Conservation (phyloP, 1,284 basidiomycete genomes). For the Sporisorium scitamineum region DNA sequence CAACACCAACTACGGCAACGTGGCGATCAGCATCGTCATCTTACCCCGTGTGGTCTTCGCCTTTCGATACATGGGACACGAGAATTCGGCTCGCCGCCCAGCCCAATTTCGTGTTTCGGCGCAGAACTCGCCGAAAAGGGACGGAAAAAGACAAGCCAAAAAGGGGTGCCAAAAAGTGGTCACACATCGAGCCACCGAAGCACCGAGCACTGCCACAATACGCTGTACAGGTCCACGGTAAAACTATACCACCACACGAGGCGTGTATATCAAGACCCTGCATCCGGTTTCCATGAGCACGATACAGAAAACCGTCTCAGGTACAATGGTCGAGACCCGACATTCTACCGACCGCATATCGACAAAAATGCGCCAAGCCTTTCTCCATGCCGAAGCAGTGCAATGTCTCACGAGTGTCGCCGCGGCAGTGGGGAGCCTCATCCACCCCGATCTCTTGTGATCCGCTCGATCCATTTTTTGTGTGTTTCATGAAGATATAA, state of each 20-base stretch:
- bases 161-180: background rate
- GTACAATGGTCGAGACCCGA: background rate
- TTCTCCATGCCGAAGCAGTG: constrained; percentile 11
- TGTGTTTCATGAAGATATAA: too few relatives aligned
- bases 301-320: too few relatives aligned
- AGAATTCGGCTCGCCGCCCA: background rate
- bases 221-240: too few relatives aligned
- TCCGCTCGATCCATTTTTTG: background rate
- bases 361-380: constrained; percentile 13
- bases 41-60: background rate
- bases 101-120: background rate
- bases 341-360: background rate
- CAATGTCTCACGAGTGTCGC: constrained; percentile 3
- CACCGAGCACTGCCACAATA: background rate
- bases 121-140: background rate
- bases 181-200: background rate
- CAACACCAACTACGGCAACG: background rate
- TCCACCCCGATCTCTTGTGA: background rate
- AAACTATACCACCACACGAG: background rate
- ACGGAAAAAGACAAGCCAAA: background rate
- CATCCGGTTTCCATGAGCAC: background rate
- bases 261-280: background rate
- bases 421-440: constrained; percentile 1
- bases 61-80: too few relatives aligned
- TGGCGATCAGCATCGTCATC: background rate